Percentiles rank a stretch among this genome's conserved stretches.
Evolutionary conservation across 192 early-diverging fungal genomes (phyloP).

Genomic region (Allomyces macrogynus): DNA sequence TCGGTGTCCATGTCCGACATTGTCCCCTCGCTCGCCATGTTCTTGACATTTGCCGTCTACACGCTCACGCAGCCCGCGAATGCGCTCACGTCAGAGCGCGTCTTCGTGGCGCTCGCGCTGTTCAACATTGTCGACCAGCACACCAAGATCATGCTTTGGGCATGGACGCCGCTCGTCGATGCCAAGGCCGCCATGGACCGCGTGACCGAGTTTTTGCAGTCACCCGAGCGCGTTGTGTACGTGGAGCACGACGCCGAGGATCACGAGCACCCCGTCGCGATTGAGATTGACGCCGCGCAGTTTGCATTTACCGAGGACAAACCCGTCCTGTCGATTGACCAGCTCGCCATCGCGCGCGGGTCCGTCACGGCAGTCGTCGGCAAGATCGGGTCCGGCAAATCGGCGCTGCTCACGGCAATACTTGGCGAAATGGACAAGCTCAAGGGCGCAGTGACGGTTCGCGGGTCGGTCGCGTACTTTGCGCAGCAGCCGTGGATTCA

Average conservation of each 20-base stretch:
- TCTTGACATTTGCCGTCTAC: constrained; percentile 11
- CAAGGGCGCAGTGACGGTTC: background rate
- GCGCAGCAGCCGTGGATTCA: constrained; percentile 49
- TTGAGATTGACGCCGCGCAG: background rate
- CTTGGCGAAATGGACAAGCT: constrained; percentile 13
- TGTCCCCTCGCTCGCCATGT: constrained; percentile 12
- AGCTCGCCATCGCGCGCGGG: background rate
- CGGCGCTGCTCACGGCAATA: constrained; percentile 9
- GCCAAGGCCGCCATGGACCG: constrained; percentile 16
- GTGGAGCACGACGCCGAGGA: constrained; percentile 6
- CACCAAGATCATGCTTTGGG: constrained; percentile 11
- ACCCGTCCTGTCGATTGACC: background rate
- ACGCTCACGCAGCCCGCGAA: constrained; percentile 40
- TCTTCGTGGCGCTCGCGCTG: constrained; percentile 23
- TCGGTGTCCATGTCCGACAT: constrained; percentile 44
- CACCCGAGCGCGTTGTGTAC: constrained; percentile 16
- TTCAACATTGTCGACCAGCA: constrained; percentile 23
- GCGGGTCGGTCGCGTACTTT: constrained; percentile 27
- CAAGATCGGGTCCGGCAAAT: constrained; percentile 11
- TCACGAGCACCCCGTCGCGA: background rate
- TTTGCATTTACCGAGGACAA: background rate
- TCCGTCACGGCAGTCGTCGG: constrained; percentile 20
- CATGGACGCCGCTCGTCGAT: constrained; percentile 15
- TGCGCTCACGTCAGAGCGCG: constrained; percentile 22
- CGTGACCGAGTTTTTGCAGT: constrained; percentile 14